A percentile compares a stretch with the other conserved stretches of the same genome.
Conservation (phyloP, 768 basidiomycete genomes). For the Amanita molliuscula region DNA sequence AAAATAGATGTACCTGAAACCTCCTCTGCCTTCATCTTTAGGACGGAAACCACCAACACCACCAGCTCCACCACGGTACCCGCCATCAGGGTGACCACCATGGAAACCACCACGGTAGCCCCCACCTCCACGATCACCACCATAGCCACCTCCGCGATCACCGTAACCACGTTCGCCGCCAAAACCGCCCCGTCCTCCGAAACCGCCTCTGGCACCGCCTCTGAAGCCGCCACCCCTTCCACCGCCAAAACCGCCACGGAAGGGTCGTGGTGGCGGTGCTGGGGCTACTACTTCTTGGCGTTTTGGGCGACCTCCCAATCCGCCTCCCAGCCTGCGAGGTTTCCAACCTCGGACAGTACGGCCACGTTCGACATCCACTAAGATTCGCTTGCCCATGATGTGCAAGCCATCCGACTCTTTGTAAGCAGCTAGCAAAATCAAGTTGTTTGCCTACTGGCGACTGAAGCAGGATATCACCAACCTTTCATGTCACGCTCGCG, state of each 20-base stretch:
- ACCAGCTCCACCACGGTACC: constrained; percentile 26
- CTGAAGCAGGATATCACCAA: constrained; percentile 21
- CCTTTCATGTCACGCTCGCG: constrained; percentile 99
- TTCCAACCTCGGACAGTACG: constrained; percentile 99
- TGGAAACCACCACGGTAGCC: constrained; percentile 29
- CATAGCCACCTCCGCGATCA: constrained; percentile 18
- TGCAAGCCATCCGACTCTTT: constrained; percentile 97
- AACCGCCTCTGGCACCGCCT: constrained; percentile 26
- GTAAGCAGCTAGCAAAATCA: constrained; percentile 62
- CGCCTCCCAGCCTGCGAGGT: constrained; percentile 92
- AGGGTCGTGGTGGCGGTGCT: constrained; percentile 27
- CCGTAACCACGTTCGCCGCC: constrained; percentile 35
- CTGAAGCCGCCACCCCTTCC: constrained; percentile 27
- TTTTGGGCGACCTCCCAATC: constrained; percentile 96
- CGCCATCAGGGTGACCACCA: constrained; percentile 30
- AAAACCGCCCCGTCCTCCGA: constrained; percentile 25
- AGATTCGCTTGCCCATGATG: constrained; percentile 90
- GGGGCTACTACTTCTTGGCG: constrained; percentile 29
- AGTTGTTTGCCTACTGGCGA: constrained; percentile 9
- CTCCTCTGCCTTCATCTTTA: constrained; percentile 34
- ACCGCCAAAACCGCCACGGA: constrained; percentile 37
- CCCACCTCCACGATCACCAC: constrained; percentile 26
- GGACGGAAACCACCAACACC: constrained; percentile 28
- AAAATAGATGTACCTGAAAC: constrained; percentile 34
- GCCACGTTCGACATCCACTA: constrained; percentile 97